Conservation (phyloP, 1,284 basidiomycete genomes). For the Melampsora americana region DNA sequence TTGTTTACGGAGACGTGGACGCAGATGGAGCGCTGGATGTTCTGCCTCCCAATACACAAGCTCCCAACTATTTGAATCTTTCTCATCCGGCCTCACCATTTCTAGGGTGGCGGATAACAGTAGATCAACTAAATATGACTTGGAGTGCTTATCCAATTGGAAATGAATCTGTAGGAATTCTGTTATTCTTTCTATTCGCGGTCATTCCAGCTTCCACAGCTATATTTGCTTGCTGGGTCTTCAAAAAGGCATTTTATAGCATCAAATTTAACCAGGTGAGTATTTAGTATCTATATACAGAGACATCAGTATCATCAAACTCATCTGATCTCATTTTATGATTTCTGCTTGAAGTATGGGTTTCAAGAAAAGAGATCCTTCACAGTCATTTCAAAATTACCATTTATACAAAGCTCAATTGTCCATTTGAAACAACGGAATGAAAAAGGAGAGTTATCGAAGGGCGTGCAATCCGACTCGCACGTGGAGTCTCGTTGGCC, state of each 20-base stretch:
- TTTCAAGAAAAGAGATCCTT: slow-evolving; percentile 3
- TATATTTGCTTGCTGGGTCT: slow-evolving; percentile 72
- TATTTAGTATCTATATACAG: not conserved
- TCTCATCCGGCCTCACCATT: slow-evolving; percentile 62
- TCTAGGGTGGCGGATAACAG: slow-evolving; percentile 74
- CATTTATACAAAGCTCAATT: not conserved
- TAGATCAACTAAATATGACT: slow-evolving; percentile 70
- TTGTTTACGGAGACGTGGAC: slow-evolving; percentile 78
- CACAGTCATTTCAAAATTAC: slow-evolving; percentile 16
- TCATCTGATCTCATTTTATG: not conserved
- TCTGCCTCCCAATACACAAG: slow-evolving; percentile 75
- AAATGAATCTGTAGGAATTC: slow-evolving; percentile 71
- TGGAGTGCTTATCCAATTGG: slow-evolving; percentile 79
- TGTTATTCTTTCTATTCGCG: slow-evolving; percentile 76
- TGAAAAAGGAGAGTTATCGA: not conserved
- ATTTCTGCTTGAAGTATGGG: slow-evolving; percentile 25
- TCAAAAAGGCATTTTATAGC: slow-evolving; percentile 92
- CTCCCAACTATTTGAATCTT: slow-evolving; percentile 82
- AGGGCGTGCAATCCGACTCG: not conserved
- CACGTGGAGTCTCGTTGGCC: slow-evolving; percentile 72
- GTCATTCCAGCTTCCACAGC: slow-evolving; percentile 78
- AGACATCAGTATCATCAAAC: not conserved
- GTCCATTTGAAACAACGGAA: not conserved
- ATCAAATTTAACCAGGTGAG: slow-evolving; percentile 76
- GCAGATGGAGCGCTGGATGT: slow-evolving; percentile 81